Percentiles rank a stretch among this genome's conserved stretches.
These are phyloP conservation scores for Stereum hirsutum DNA, from an alignment of 1,284 basidiomycete species.

Conservation along the genomic window DNA sequence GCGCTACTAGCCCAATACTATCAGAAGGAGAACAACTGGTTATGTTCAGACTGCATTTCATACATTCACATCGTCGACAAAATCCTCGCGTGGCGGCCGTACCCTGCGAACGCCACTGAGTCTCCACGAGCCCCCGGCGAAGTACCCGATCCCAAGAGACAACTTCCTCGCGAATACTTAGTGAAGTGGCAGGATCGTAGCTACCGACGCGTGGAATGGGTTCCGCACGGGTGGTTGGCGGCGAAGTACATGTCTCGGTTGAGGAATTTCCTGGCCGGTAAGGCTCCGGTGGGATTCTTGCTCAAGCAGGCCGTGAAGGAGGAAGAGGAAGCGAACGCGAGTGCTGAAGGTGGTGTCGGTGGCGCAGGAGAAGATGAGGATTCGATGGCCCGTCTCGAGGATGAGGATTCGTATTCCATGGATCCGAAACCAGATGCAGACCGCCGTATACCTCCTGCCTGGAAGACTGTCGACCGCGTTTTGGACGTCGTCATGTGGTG, in stretches of 20 bases:
- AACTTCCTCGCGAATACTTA: constrained; percentile 79
- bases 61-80: constrained; percentile 71
- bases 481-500: constrained; percentile 67
- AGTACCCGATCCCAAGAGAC: constrained; percentile 43
- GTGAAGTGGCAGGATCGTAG: constrained; percentile 80
- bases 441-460: constrained; percentile 55
- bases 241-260: constrained; percentile 54
- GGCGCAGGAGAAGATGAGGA: constrained; percentile 23
- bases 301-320: constrained; percentile 32
- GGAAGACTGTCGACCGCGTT: constrained; percentile 77
- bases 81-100: constrained; percentile 87
- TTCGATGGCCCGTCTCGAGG: constrained; percentile 21
- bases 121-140: constrained; percentile 30
- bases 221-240: constrained; percentile 83
- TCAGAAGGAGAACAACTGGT: constrained; percentile 57
- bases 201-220: constrained; percentile 76
- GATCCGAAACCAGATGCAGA: constrained; percentile 47
- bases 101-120: constrained; percentile 53
- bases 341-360: constrained; percentile 15
- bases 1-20: constrained; percentile 52
- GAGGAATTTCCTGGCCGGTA: constrained; percentile 67
- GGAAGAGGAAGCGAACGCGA: constrained; percentile 20
- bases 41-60: constrained; percentile 74
- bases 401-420: too few species aligned
- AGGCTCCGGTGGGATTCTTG: constrained; percentile 58